Conservation (phyloP, 1,284 basidiomycete genomes). For the Cystobasidium sp. region DNA sequence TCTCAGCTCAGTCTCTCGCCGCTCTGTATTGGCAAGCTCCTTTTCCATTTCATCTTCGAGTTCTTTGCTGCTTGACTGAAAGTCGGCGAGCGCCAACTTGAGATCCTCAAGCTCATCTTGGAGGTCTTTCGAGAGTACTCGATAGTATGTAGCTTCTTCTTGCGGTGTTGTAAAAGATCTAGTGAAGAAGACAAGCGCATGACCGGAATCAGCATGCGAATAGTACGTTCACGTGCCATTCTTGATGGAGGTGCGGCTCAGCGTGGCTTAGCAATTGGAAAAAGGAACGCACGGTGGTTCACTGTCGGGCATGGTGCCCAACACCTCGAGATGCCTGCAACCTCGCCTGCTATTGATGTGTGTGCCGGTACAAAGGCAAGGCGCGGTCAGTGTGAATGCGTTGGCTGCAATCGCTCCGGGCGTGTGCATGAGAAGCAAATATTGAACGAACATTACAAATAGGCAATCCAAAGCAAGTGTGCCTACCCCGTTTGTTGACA, state of each 20-base stretch:
- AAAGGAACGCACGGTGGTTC: conserved; percentile 25
- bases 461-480: no score
- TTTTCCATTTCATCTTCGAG: conserved; percentile 89
- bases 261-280: neutral
- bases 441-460: no score
- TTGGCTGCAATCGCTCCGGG: no score
- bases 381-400: neutral
- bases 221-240: neutral
- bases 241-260: neutral
- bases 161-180: conserved; percentile 20
- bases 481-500: no score
- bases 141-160: conserved; percentile 34
- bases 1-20: conserved; percentile 77
- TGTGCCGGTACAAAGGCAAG: neutral
- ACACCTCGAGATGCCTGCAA: no score
- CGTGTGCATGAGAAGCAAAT: no score
- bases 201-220: neutral
- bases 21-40: conserved; percentile 84
- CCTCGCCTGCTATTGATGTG: no score
- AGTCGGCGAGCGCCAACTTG: conserved; percentile 67
- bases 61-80: conserved; percentile 86
- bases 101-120: conserved; percentile 48
- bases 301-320: neutral
- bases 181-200: neutral
- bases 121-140: conserved; percentile 34